Percentiles rank a stretch among this genome's conserved stretches.
Conservation (phyloP, 2,329 filamentous ascomycete genomes). For the Stemphylium beticola region DNA sequence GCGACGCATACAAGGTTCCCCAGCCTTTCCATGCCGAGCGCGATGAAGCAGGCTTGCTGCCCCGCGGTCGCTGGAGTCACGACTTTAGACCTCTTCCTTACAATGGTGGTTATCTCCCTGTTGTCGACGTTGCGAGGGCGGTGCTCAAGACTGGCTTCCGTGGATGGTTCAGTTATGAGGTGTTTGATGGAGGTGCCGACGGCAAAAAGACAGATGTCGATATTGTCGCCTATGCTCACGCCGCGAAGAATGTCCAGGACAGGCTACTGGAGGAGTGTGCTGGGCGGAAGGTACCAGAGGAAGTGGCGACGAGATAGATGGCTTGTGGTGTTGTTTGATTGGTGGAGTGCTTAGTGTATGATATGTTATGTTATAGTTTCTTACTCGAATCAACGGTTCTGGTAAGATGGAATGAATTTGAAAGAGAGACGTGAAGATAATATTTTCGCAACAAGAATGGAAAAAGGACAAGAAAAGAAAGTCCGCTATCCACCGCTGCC, state of each 20-base stretch:
- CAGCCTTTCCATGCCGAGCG: conserved; percentile 60
- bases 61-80: conserved; percentile 73
- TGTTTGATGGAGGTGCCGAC: conserved; percentile 68
- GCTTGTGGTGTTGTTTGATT: no score
- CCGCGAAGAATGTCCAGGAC: conserved; percentile 58
- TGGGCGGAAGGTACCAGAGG: conserved; percentile 24
- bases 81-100: conserved; percentile 73
- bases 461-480: no score
- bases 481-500: no score
- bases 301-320: conserved; percentile 18
- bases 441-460: no score
- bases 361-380: not conserved
- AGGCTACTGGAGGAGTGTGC: conserved; percentile 44
- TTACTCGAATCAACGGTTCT: no score
- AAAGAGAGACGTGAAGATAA: no score
- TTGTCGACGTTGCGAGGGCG: conserved; percentile 68
- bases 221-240: conserved; percentile 57
- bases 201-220: conserved; percentile 62
- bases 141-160: conserved; percentile 72
- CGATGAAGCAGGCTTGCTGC: conserved; percentile 61
- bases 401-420: no score
- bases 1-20: conserved; percentile 71
- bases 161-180: conserved; percentile 72
- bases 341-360: not conserved
- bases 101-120: conserved; percentile 72